These are phyloP conservation scores for Gossypium thurberi DNA, from an alignment of 345 rosid species.

Conservation along the genomic window DNA sequence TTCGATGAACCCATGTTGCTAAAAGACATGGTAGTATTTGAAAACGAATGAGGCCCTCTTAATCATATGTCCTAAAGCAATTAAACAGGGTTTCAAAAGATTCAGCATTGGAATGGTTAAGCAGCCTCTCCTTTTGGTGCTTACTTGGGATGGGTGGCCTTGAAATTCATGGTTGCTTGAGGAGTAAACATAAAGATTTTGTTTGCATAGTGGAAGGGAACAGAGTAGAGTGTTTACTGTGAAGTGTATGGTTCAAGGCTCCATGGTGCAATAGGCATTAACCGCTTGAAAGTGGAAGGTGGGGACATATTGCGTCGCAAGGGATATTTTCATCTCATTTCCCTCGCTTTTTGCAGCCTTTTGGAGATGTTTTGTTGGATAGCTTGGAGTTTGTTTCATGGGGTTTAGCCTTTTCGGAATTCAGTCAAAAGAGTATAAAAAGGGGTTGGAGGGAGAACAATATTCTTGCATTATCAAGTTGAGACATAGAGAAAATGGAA, in stretches of 20 bases:
- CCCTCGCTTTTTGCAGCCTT: conserved; percentile 25
- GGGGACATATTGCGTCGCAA: conserved; percentile 35
- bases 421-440: conserved; percentile 18
- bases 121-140: background rate
- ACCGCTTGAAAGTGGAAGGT: conserved; percentile 14
- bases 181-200: background rate
- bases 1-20: background rate
- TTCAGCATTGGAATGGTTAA: background rate
- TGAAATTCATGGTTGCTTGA: background rate
- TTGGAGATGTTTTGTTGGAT: background rate
- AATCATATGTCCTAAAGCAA: background rate
- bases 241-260: background rate
- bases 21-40: background rate
- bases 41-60: background rate
- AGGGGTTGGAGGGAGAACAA: background rate
- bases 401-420: background rate
- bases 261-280: background rate
- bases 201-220: no score
- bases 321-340: conserved; percentile 13
- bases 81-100: no score
- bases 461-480: background rate
- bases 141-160: background rate
- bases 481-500: conserved; percentile 15
- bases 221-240: background rate
- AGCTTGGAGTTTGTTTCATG: conserved; percentile 9